Evolutionary conservation across 2,329 filamentous ascomycete genomes (phyloP), one percentile per base, ranked within the genome.

Genomic region (Coleophoma eucalyptorum): DNA sequence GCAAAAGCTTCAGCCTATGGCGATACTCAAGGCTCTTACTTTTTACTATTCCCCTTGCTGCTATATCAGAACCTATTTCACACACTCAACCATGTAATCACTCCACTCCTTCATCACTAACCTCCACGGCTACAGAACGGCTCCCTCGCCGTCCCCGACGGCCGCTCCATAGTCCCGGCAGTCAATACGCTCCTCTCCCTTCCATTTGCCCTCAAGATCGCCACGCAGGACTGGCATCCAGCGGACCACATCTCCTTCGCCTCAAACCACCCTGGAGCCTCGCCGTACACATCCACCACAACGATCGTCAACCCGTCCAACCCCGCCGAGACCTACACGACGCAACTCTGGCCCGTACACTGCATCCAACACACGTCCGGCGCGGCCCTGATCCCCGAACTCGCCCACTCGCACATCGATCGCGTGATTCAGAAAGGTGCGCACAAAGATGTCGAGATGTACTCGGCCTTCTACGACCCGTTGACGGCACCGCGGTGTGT

Each of bases 201-300:
- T 20, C 84, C 87, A 43, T 95, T 97, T 65, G 69, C 74, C 37
- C 67, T 88, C 62, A 89, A 86, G 59, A 73, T 97, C 58, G 90
- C 90, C 42, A 96, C 93, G n/a, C 87, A 90, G 66, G 94, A 99
- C 79, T 95, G 83, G 76, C 94, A 99, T 66, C 94, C 94, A 0
- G 59, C 62, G 2, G 71, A 86, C 63, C 93, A 97, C 75, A 77
- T 96, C 67, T 97, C 93, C 40, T 99, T 99, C 69, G 90, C 91
- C 12, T 73, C 77, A 26, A 95, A 92, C 70, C 92, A 97, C 69
- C 56, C 69, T 57, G 53, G 80, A 62, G 85, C 87, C 62, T 67
- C 74, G 54, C 83, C 93, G 0, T 96, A 89, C 66, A 73, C 77
- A 33, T 86, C 87, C 37, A 72, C 70, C 32, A 73, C 83, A 47